Base-by-base conservation (phyloP, 805 yeast genomes). In the Ogataea philodendri region DNA sequence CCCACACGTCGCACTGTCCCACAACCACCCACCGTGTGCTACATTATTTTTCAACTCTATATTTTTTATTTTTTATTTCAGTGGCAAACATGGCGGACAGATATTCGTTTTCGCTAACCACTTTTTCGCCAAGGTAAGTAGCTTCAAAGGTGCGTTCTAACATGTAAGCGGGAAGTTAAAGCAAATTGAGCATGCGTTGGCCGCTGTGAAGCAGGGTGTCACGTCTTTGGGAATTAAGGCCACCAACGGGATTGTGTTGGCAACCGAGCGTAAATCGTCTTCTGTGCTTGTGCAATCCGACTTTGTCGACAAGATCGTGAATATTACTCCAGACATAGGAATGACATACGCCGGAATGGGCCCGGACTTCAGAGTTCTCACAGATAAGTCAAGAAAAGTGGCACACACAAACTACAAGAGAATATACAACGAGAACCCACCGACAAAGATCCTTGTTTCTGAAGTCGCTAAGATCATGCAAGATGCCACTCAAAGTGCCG, bases 321-420 rank as follows among this genome's bases (percentile, higher is more conserved):
- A 76, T 43, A 76, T 93, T 54, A 88, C 98, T 4, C 97, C 98
- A 22, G 88, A 93, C 59, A 84, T 90, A 51, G 98, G 97, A 39
- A 87, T 93, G 74, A 89, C 95, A 4, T 93, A 93, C 64, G 74
- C 96, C 5, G 99, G 99, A 13, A 89, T 93, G 97, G 97, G 97
- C 16, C 98, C 99, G 15, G 99, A 93, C 62, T 93, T 84, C 68
- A 75, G 99, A 47, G 95, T 93, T 10, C 73, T 93, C 21, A 87
- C 89, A 32, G 97, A 93, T 65, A 84, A 84, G 61, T 87, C 97
- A 8, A 78, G 99, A 53, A 89, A 87, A 62, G 80, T 84, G 41
- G 85, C 97, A 27, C 97, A 93, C 61, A 81, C 96, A 15, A 76
- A 83, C 55, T 93, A 93, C 65, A 89, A 90, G 67, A 78, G 96